Evolutionary conservation across 2,329 filamentous ascomycete genomes (phyloP).

Genomic region (Rutstroemia sp.): DNA sequence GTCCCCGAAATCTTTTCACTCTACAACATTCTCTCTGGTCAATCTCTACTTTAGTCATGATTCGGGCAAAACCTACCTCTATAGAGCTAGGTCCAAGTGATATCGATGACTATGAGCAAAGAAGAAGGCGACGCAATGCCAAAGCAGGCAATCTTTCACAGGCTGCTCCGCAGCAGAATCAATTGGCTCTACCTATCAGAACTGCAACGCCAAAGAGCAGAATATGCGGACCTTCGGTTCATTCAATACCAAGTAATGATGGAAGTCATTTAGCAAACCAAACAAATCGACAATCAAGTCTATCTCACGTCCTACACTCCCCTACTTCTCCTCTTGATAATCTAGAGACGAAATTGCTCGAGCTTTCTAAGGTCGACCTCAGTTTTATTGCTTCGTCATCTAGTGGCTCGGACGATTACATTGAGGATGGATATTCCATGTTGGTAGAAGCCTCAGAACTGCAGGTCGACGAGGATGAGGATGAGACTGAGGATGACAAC

Average conservation of each 20-base stretch:
- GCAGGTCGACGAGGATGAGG: not conserved
- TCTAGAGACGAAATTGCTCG: not conserved
- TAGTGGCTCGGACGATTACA: not conserved
- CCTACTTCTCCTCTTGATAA: not conserved
- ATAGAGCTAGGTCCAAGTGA: constrained; percentile 22
- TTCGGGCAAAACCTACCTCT: constrained; percentile 21
- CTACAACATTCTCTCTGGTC: not conserved
- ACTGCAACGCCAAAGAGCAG: not conserved
- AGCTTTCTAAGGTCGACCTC: not conserved
- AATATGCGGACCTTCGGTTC: not conserved
- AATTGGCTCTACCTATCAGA: constrained; percentile 2
- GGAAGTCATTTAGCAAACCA: constrained; percentile 3
- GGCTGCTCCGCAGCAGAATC: not conserved
- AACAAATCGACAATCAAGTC: not conserved
- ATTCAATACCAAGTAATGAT: constrained; percentile 1
- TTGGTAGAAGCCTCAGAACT: not conserved
- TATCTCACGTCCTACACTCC: not conserved
- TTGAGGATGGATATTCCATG: not conserved
- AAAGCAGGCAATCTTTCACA: not conserved
- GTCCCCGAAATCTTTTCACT: too few species aligned
- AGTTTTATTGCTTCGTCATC: not conserved
- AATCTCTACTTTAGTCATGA: constrained; percentile 15
- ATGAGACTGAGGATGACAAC: not conserved
- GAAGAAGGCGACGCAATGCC: constrained; percentile 4
- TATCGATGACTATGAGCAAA: constrained; percentile 21